A percentile compares a stretch with the other conserved stretches of the same genome.
Evolutionary conservation across 306 rosid genomes (phyloP).

Genomic region (Acacia crassicarpa): DNA sequence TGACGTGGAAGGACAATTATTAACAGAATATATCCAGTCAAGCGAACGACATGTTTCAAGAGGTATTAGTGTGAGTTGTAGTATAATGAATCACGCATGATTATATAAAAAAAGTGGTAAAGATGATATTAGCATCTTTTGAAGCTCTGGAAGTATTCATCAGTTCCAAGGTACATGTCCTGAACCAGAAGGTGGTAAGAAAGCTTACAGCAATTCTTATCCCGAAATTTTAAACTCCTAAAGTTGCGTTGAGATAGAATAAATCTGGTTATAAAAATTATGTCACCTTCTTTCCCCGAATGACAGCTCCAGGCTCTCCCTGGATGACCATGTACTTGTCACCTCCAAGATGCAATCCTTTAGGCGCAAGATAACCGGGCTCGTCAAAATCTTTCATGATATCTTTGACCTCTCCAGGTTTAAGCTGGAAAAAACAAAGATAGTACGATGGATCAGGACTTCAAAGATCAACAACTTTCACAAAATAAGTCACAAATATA

Average conservation of each 20-base stretch:
- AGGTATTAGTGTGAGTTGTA: neutral
- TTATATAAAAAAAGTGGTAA: neutral
- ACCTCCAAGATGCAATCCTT: constrained; percentile 76
- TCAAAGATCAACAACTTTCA: neutral
- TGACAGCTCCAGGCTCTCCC: constrained; percentile 93
- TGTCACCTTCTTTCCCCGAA: constrained; percentile 93
- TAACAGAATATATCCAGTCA: neutral
- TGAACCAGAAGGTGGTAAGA: neutral
- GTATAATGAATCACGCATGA: neutral
- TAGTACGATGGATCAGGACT: constrained; percentile 3
- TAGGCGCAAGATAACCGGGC: constrained; percentile 94
- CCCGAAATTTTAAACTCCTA: neutral
- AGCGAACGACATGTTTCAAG: neutral
- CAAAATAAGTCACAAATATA: neutral
- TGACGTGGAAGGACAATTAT: constrained; percentile 14
- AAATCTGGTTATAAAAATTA: neutral
- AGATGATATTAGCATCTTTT: neutral
- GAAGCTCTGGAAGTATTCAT: neutral
- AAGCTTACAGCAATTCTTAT: neutral
- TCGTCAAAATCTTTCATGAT: constrained; percentile 91
- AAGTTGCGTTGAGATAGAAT: neutral
- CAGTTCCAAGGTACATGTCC: neutral
- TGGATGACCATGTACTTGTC: constrained; percentile 90
- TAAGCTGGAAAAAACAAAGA: constrained; percentile 44
- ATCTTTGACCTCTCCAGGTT: constrained; percentile 57